Percentiles rank a stretch among this genome's conserved stretches.
phyloP scores from a whole-genome alignment of 2,329 filamentous ascomycete genomes.

The Fusarium fujikuroi region DNA sequence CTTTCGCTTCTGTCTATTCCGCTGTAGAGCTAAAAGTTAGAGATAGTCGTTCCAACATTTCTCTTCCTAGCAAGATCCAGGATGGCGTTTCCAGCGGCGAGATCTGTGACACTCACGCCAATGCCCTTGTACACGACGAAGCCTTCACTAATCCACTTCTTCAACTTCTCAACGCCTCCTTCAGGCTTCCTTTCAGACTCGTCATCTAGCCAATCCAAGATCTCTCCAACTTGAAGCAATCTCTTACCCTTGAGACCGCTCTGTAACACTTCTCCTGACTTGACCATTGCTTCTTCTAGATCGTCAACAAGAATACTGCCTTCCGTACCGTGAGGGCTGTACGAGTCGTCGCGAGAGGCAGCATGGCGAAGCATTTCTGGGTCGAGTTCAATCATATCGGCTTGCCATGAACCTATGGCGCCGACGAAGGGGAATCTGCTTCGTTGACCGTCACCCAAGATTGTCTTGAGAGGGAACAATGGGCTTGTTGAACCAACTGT shows the following conservation, averaged over 20 bases:
- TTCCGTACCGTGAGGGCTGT: neutral
- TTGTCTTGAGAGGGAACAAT: constrained; percentile 4
- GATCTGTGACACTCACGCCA: constrained; percentile 48
- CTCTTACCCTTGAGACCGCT: constrained; percentile 66
- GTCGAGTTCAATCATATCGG: constrained; percentile 74
- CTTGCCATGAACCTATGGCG: constrained; percentile 64
- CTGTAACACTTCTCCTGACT: constrained; percentile 75
- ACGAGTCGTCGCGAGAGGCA: neutral
- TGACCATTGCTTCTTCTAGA: constrained; percentile 68
- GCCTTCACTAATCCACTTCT: constrained; percentile 33
- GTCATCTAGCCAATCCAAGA: constrained; percentile 15
- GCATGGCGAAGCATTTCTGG: constrained; percentile 63
- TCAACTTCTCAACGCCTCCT: neutral
- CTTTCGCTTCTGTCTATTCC: too few relatives aligned
- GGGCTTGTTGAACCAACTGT: constrained; percentile 35
- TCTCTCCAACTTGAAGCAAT: constrained; percentile 70
- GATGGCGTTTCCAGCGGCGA: constrained; percentile 46
- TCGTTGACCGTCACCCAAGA: neutral
- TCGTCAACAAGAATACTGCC: constrained; percentile 61
- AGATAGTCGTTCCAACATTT: constrained; percentile 12
- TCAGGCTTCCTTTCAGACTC: neutral
- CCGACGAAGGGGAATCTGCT: constrained; percentile 53
- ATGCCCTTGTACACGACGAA: constrained; percentile 45
- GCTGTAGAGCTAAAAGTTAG: neutral
- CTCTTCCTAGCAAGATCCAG: constrained; percentile 41